Evolutionary conservation across 768 basidiomycete species (phyloP).

Genomic region (Mycena vulgaris): DNA sequence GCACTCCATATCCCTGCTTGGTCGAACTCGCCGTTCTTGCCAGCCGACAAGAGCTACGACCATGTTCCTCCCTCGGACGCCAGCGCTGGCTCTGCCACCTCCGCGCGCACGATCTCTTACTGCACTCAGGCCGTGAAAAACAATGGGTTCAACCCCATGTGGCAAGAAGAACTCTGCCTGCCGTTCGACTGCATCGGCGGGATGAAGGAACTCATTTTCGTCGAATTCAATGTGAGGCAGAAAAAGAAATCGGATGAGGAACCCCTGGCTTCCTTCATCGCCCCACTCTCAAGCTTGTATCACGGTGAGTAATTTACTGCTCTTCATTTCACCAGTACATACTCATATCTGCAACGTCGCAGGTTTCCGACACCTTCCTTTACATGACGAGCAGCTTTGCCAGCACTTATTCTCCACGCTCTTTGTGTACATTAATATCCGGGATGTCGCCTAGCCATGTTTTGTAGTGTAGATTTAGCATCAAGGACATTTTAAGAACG

Average conservation of each 20-base stretch:
- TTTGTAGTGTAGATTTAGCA: neutral
- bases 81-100: slow-evolving; percentile 43
- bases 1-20: slow-evolving; percentile 44
- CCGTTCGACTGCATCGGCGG: slow-evolving; percentile 84
- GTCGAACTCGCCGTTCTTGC: slow-evolving; percentile 49
- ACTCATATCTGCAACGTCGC: slow-evolving; percentile 7
- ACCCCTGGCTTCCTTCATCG: slow-evolving; percentile 84
- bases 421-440: slow-evolving; percentile 80
- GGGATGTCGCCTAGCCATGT: slow-evolving; percentile 33
- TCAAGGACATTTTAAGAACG: too few species aligned
- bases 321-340: slow-evolving; percentile 1
- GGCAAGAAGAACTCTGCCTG: slow-evolving; percentile 81
- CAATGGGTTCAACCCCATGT: slow-evolving; percentile 95
- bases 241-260: slow-evolving; percentile 73
- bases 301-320: slow-evolving; percentile 64
- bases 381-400: slow-evolving; percentile 91
- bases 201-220: slow-evolving; percentile 90
- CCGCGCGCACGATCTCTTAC: slow-evolving; percentile 63
- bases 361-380: slow-evolving; percentile 95
- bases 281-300: slow-evolving; percentile 80
- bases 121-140: slow-evolving; percentile 83
- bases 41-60: slow-evolving; percentile 23
- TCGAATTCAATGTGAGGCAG: slow-evolving; percentile 84
- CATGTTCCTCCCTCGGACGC: slow-evolving; percentile 28
- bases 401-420: slow-evolving; percentile 95